Evolutionary conservation across 139 green algal species (phyloP), one percentile per base, ranked within the genome.

Genomic region (Ettlia oleoabundans): DNA sequence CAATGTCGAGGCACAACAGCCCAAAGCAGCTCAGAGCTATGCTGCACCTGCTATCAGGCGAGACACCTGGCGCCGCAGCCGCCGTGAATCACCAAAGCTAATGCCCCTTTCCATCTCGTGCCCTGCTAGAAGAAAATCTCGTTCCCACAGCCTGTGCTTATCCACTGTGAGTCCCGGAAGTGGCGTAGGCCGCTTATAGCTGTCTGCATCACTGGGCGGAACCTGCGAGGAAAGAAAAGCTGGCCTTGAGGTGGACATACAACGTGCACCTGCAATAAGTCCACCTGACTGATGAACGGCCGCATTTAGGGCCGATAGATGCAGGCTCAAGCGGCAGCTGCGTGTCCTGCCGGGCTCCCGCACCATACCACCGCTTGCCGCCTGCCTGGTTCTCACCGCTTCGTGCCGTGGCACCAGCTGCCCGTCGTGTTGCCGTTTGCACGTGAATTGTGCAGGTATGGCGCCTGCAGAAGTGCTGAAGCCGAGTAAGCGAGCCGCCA

Each of bases 51-150:
- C 68, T 30, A 61, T 26, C 10, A 76, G 68, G 26, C 41, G 40
- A 28, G 68, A 40, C 26, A 76, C 68, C 41, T 76, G 68, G 7
- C 68, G 68, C 41, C 68, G 40, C 68, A 76, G 68, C 40, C 68
- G 68, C 38, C 42, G 41, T 24, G 68, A 62, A 40, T 76, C 68
- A 5, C 68, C 68, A 76, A 58, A 76, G 7, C 26, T 76, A 28
- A 76, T 55, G 7, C 40, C 68, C 37, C 37, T 26, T 28, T 76
- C 68, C 68, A 76, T 40, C 40, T 76, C 40, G 3, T 22, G 24
- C 26, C 68, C 68, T 58, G 68, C 43, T 28, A 76, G 41, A 6
- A 76, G 26, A 13, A 76, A 76, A 9, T 58, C 28, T 2, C 68
- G 41, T 24, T 61, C 68, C 41, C 42, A 28, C 26, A 76, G 68